Conservation (phyloP, 768 basidiomycete genomes). For the Austroboletus eburneus region DNA sequence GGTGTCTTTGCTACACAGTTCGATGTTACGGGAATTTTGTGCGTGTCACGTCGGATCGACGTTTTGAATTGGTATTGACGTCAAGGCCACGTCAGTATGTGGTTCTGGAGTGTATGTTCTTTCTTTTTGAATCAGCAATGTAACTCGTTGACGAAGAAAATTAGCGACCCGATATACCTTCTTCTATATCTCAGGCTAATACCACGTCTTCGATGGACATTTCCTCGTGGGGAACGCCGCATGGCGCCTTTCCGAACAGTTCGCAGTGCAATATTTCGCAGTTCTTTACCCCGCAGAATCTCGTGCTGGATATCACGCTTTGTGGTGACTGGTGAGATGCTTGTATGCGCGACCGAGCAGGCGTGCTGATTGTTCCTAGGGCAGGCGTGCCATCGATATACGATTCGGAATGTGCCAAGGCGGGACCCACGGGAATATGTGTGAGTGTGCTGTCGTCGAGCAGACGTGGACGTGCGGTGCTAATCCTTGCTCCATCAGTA, state of each 20-base stretch:
- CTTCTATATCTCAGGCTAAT: conserved; percentile 30
- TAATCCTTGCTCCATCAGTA: conserved; percentile 32
- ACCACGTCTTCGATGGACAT: conserved; percentile 34
- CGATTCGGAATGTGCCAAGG: conserved; percentile 36
- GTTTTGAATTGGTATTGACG: conserved; percentile 1
- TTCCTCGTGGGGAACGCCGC: conserved; percentile 43
- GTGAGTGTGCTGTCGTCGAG: conserved; percentile 25
- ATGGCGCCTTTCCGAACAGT: conserved; percentile 36
- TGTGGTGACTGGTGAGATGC: conserved; percentile 45
- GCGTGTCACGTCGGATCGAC: conserved; percentile 15
- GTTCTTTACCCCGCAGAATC: conserved; percentile 45
- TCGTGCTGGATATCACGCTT: conserved; percentile 53
- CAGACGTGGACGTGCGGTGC: background rate
- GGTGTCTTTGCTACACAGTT: conserved; percentile 70
- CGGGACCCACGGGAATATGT: conserved; percentile 39
- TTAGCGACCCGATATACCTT: conserved; percentile 37
- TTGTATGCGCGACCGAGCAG: background rate
- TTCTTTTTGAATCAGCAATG: conserved; percentile 1
- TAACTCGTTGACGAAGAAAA: conserved; percentile 10
- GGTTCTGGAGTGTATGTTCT: conserved; percentile 45
- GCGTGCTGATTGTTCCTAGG: conserved; percentile 28
- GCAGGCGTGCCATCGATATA: conserved; percentile 47
- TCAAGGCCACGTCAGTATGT: conserved; percentile 32
- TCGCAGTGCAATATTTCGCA: conserved; percentile 46
- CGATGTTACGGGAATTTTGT: conserved; percentile 52